Conservation (phyloP, 805 yeast species). For the Brettanomyces custersianus region DNA sequence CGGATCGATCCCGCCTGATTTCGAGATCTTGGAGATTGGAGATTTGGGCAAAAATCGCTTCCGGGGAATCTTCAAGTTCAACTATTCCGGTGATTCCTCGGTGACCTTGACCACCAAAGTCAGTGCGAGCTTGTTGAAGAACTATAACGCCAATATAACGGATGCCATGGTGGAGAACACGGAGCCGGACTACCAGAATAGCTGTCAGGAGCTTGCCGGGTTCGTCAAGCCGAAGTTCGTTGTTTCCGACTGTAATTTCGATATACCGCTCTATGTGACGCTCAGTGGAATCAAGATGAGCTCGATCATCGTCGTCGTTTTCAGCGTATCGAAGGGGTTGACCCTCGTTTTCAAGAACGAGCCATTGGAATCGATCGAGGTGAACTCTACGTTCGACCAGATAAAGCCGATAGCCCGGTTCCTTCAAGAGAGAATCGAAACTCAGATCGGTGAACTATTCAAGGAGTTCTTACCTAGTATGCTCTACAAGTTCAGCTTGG, state of each 20-base stretch:
- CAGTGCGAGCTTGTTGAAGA: slow-evolving; percentile 76
- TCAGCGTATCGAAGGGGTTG: slow-evolving; percentile 71
- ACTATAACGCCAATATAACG: slow-evolving; percentile 34
- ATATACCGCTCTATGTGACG: slow-evolving; percentile 70
- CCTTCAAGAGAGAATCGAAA: slow-evolving; percentile 74
- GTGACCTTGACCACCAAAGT: slow-evolving; percentile 70
- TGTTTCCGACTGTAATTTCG: slow-evolving; percentile 57
- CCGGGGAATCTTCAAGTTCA: slow-evolving; percentile 73
- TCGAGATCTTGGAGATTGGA: slow-evolving; percentile 77
- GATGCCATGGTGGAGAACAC: slow-evolving; percentile 22
- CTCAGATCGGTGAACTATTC: slow-evolving; percentile 69
- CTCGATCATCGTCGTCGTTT: slow-evolving; percentile 81
- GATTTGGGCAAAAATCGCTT: slow-evolving; percentile 69
- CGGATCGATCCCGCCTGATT: slow-evolving; percentile 65
- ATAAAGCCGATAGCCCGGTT: slow-evolving; percentile 79
- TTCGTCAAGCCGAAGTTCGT: slow-evolving; percentile 64
- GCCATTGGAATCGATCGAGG: slow-evolving; percentile 76
- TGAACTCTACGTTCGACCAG: slow-evolving; percentile 78
- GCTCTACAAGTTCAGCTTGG: slow-evolving; percentile 64
- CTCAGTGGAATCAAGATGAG: slow-evolving; percentile 62
- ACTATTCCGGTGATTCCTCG: slow-evolving; percentile 67
- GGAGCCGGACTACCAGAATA: neutral
- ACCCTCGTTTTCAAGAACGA: slow-evolving; percentile 85
- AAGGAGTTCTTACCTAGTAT: slow-evolving; percentile 79
- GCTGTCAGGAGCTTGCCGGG: slow-evolving; percentile 8